Conservation (phyloP, 2,329 filamentous ascomycete species). For the Cladobotryum mycophilum region DNA sequence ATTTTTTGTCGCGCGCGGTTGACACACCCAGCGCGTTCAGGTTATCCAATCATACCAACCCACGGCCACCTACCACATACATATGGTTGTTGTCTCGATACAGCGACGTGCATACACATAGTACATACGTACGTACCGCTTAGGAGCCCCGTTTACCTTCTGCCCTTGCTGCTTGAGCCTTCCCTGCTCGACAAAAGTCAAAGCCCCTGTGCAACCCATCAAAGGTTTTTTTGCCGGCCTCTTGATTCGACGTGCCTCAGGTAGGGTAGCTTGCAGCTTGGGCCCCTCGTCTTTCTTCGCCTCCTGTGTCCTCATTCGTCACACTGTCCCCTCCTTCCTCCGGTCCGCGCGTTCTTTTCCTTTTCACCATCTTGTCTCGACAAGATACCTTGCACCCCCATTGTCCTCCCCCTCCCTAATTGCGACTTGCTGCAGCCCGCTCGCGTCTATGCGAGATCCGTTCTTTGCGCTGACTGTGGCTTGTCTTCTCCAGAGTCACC, state of each 20-base stretch:
- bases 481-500: slow-evolving; percentile 20
- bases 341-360: slow-evolving; percentile 16
- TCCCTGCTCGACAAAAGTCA: neutral
- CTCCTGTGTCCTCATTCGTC: slow-evolving; percentile 16
- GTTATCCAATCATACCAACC: slow-evolving; percentile 1
- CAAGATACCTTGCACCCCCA: slow-evolving; percentile 14
- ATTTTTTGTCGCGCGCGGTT: neutral
- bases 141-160: neutral
- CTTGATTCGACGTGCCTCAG: slow-evolving; percentile 5
- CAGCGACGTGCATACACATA: slow-evolving; percentile 10
- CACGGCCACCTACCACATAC: neutral
- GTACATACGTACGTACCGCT: neutral
- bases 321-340: slow-evolving; percentile 9
- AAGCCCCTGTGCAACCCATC: neutral
- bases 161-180: neutral
- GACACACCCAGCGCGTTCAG: neutral
- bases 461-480: slow-evolving; percentile 25
- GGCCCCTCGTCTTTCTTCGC: slow-evolving; percentile 9
- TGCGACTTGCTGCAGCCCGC: slow-evolving; percentile 25
- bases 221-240: neutral
- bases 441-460: slow-evolving; percentile 28
- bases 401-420: slow-evolving; percentile 17
- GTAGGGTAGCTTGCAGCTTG: slow-evolving; percentile 15
- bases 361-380: slow-evolving; percentile 13
- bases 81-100: neutral